These are phyloP conservation scores for Blastocystis sp. DNA, from an alignment of 352 stramenopile genomes.

Conservation along the genomic window DNA sequence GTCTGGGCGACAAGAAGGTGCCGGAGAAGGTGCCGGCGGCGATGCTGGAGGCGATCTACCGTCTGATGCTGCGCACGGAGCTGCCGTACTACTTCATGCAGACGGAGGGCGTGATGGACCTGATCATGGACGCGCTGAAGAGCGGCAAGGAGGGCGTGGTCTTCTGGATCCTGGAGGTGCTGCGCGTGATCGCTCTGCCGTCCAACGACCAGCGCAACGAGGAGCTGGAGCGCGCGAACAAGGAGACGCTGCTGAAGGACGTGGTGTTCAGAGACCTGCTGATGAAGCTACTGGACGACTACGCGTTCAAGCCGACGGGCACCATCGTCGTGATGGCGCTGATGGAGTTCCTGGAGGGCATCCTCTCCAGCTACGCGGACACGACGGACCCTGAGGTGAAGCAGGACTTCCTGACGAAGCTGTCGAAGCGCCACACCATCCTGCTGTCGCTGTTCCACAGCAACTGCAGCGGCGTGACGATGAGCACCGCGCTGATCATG, in stretches of 20 bases:
- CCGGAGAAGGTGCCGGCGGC: slow-evolving; percentile 80
- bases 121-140: slow-evolving; percentile 82
- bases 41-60: slow-evolving; percentile 84
- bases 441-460: slow-evolving; percentile 88
- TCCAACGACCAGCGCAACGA: slow-evolving; percentile 78
- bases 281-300: slow-evolving; percentile 78
- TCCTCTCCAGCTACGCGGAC: slow-evolving; percentile 85
- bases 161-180: slow-evolving; percentile 79
- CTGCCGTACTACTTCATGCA: slow-evolving; percentile 84
- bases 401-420: slow-evolving; percentile 76
- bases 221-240: slow-evolving; percentile 77
- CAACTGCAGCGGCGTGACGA: slow-evolving; percentile 81
- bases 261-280: slow-evolving; percentile 75
- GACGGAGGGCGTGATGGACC: slow-evolving; percentile 82
- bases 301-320: slow-evolving; percentile 80
- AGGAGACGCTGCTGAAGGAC: slow-evolving; percentile 78
- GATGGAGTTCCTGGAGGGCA: slow-evolving; percentile 87
- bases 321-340: slow-evolving; percentile 88
- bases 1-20: slow-evolving; percentile 81
- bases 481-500: slow-evolving; percentile 86
- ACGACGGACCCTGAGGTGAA: slow-evolving; percentile 83
- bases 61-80: slow-evolving; percentile 85
- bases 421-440: slow-evolving; percentile 79
- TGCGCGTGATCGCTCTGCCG: slow-evolving; percentile 63
- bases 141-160: slow-evolving; percentile 85